Base-by-base conservation (phyloP, 805 yeast genomes). In the Candida broadrunensis region DNA sequence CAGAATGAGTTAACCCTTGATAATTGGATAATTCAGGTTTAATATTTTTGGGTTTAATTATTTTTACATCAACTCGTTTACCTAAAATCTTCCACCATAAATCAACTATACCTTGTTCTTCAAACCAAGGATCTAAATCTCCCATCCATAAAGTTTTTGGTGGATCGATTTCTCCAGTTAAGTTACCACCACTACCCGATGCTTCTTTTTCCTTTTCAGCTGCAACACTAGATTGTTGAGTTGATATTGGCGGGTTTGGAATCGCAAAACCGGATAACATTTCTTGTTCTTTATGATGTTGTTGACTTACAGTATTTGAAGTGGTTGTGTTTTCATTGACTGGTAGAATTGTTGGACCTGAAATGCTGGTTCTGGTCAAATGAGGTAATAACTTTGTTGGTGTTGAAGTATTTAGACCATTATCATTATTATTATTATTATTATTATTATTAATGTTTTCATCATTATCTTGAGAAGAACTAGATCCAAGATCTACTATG, bases 141-240 rank as follows among this genome's bases (percentile, higher is more conserved):
- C 95, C 95, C 95, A 85, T 85, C 95, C 95, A 85, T 24, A 85
- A 64, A 1, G 95, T 85, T 45, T 84, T 72, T 19, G 95, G 88
- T 13, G 76, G 71, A n/a, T 56, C 61, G 2, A 49, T 39, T 14
- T 50, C 50, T 3, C 47, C 50, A 9, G 50, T 19, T 4, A 17
- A 13, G n/a, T 36, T 8, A 16, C 12, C 16, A 2, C 30, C 19
- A 13, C 24, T 23, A 1, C 44, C 42, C 9, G 34, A 38, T 21
- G 23, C 37, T 3, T 30, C 39, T 20, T 33, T 16, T 17, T 24
- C 37, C 3, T 38, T 36, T 23, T 52, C 63, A 24, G 61, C 61
- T 25, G 67, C 67, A 6, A 29, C 39, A 27, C 58, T 58, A 37
- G 63, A 63, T 44, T 65, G 67, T 44, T 63, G 65, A 3, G 72